Evolutionary conservation across 1,284 basidiomycete species (phyloP).

Genomic region (Xanthoconium separans): DNA sequence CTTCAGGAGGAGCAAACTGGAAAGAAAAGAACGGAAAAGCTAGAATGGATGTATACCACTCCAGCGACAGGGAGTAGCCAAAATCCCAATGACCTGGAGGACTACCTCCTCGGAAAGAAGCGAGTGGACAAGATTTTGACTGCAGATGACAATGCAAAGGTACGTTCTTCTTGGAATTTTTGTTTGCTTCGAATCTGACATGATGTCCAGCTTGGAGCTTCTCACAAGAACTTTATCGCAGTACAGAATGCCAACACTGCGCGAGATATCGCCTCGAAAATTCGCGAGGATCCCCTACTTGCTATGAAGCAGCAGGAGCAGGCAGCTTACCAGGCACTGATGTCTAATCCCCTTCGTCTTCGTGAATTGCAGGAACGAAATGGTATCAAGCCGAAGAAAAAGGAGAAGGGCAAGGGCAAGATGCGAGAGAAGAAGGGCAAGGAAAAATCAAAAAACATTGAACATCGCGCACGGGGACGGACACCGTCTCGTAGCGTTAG

Average conservation of each 20-base stretch:
- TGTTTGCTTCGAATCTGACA: conserved; percentile 7
- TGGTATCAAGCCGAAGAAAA: conserved; percentile 74
- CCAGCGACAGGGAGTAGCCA: conserved; percentile 82
- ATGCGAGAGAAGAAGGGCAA: conserved; percentile 54
- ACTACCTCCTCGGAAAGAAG: conserved; percentile 98
- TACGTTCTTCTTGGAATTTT: conserved; percentile 35
- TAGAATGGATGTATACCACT: conserved; percentile 99
- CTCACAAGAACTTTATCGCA: conserved; percentile 89
- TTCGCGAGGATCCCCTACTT: conserved; percentile 93
- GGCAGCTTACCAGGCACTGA: conserved; percentile 84
- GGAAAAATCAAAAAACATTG: conserved; percentile 44
- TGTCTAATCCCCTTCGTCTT: conserved; percentile 89
- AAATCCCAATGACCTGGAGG: conserved; percentile 91
- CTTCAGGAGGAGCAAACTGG: conserved; percentile 94
- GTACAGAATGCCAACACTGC: conserved; percentile 91
- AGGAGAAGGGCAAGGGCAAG: conserved; percentile 65
- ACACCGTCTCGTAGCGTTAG: conserved; percentile 41
- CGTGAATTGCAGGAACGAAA: conserved; percentile 77
- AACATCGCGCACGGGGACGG: conserved; percentile 34
- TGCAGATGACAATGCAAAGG: conserved; percentile 86
- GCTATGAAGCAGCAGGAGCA: conserved; percentile 99
- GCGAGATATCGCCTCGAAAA: conserved; percentile 89
- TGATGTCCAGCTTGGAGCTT: conserved; percentile 64
- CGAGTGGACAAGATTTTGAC: conserved; percentile 94
- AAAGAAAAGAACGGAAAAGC: conserved; percentile 87